Evolutionary conservation across 179 eudicot species (phyloP).

Genomic region (Pouteria campechiana): DNA sequence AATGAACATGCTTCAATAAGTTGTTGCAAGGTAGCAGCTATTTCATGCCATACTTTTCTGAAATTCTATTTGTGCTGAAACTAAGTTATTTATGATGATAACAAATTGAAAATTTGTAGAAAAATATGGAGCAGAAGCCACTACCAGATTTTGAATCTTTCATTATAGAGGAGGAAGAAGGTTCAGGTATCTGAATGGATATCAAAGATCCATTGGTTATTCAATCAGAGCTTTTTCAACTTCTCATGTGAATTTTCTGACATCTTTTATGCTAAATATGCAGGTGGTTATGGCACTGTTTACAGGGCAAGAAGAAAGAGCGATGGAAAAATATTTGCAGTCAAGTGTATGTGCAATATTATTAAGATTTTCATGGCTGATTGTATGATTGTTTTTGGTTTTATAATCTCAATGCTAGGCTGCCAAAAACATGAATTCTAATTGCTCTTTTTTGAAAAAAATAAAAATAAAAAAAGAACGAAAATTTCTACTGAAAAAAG

Average conservation of each 20-base stretch:
- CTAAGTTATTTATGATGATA: no score
- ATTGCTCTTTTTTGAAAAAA: no score
- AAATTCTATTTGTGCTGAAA: no score
- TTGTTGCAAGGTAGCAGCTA: no score
- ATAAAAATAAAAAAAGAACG: no score
- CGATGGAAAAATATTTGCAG: constrained; percentile 73
- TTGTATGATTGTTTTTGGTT: neutral
- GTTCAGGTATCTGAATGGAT: constrained; percentile 57
- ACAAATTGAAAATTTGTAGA: no score
- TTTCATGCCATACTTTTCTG: no score
- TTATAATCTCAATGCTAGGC: no score
- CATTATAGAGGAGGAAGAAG: constrained; percentile 84
- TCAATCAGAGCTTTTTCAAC: neutral
- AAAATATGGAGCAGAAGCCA: constrained; percentile 23
- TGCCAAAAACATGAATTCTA: no score
- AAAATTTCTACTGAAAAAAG: no score
- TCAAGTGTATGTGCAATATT: constrained; percentile 60
- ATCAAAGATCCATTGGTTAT: neutral
- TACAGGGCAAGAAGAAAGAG: constrained; percentile 74
- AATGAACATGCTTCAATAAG: no score
- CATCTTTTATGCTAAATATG: neutral
- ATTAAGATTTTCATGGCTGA: neutral
- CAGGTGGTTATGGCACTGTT: constrained; percentile 99
- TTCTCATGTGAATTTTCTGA: neutral
- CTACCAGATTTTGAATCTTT: constrained; percentile 62